Percentiles rank a stretch among this genome's conserved stretches.
phyloP scores from a whole-genome alignment of 805 yeast species.

The Ogataea saltuana region DNA sequence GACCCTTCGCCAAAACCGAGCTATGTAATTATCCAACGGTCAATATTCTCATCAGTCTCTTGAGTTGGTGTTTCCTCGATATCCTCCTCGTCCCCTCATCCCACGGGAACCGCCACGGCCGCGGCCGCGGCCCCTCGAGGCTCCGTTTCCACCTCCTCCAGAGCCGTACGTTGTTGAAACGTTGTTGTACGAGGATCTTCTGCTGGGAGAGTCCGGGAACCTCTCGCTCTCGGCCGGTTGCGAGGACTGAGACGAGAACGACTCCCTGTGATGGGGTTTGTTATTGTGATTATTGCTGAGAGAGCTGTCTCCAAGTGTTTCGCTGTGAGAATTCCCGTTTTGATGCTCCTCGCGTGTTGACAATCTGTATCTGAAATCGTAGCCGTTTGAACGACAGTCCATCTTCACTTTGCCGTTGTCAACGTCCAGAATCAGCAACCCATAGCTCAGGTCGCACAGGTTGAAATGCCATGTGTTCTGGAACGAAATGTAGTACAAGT shows the following conservation, averaged over 20 bases:
- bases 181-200: background rate
- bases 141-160: no score
- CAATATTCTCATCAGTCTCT: background rate
- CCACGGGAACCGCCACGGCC: constrained; percentile 5
- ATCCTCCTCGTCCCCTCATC: background rate
- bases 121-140: constrained; percentile 6
- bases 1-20: no score
- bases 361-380: constrained; percentile 56
- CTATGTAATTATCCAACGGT: no score
- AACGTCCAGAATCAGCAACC: constrained; percentile 46
- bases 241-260: constrained; percentile 8
- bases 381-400: constrained; percentile 59
- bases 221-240: background rate
- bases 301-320: background rate
- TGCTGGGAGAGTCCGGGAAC: background rate
- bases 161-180: no score
- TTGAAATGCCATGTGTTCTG: constrained; percentile 79
- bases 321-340: background rate
- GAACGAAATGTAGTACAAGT: constrained; percentile 61
- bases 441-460: constrained; percentile 60
- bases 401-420: constrained; percentile 50
- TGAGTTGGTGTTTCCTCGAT: constrained; percentile 1
- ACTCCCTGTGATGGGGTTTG: no score
- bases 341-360: constrained; percentile 11
- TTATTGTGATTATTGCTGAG: no score